Evolutionary conservation across 768 basidiomycete species (phyloP), one percentile per base, ranked within the genome.

Genomic region (Astraeus odoratus): DNA sequence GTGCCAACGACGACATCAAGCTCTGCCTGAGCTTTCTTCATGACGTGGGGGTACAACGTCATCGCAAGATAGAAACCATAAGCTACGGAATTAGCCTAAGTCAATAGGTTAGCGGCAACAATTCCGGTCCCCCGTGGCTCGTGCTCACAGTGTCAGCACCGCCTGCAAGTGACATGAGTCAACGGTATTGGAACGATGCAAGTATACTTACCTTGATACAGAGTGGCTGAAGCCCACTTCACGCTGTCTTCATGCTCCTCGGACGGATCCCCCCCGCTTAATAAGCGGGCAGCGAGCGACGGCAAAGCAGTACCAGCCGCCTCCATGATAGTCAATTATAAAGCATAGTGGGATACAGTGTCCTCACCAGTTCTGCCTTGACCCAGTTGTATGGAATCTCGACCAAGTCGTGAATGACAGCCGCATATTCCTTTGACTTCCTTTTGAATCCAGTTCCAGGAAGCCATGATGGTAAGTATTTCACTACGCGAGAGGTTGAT

Each of bases 1-100:
- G 29, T 29, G 7, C 63, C 64, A 9, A 66, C 51, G 0, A 66
- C 51, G 0, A 40, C n/a, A 24, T 61, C 60, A 9, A 66, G 40
- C 36, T 65, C 62, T 33, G 46, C 44, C 38, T 58, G 62, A 0
- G 53, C 62, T 31, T 50, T 62, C 37, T 48, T 49, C 51, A 59
- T 50, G n/a, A 57, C 54, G 1, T 31, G 43, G 2, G 65, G 64
- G 35, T 55, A 50, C 36, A 60, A 53, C 15, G 53, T 50, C 63
- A 64, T 65, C 3, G 58, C 64, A 15, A 63, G 57, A 20, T 49
- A 49, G 37, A 57, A 54, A 8, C 48, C 44, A 39, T 43, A 52
- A 5, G 42, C 29, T 1, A 47, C 19, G 2, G 57, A 51, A 10
- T 31, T 38, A 8, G 52, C 23, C 57, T 56, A n/a, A 15, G 37